Evolutionary conservation across 208 protist genomes (phyloP).

Genomic region (Naegleria fowleri): DNA sequence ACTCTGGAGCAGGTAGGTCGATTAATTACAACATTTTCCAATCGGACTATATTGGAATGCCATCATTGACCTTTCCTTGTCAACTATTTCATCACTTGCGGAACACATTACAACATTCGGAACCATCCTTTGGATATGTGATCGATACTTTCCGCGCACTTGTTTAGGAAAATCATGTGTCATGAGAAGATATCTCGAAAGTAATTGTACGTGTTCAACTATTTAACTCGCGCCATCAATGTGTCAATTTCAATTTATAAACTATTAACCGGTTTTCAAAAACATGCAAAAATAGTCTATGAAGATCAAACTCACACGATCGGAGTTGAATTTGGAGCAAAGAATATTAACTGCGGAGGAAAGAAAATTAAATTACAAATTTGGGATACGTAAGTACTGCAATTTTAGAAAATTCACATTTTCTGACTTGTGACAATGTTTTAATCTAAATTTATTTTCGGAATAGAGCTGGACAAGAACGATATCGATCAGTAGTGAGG

Average conservation of each 20-base stretch:
- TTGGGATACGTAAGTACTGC: constrained; percentile 78
- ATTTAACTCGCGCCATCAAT: not conserved
- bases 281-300: not conserved
- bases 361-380: constrained; percentile 92
- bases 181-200: not conserved
- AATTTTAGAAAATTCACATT: no score
- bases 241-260: not conserved
- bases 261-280: no score
- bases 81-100: no score
- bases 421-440: no score
- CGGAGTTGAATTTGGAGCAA: constrained; percentile 94
- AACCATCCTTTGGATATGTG: no score
- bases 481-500: constrained; percentile 52
- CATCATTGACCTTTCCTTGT: no score
- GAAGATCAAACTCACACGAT: constrained; percentile 90
- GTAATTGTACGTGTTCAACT: not conserved
- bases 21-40: no score
- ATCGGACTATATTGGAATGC: no score
- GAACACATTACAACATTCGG: not conserved
- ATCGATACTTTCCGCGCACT: not conserved
- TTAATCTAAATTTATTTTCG: no score
- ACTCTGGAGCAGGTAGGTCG: not conserved
- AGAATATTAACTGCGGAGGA: constrained; percentile 77
- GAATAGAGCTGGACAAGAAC: constrained; percentile 59
- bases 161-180: not conserved